Evolutionary conservation across 2,329 filamentous ascomycete genomes (phyloP), one percentile per base, ranked within the genome.

Genomic region (Ceratocystiopsis minuta): DNA sequence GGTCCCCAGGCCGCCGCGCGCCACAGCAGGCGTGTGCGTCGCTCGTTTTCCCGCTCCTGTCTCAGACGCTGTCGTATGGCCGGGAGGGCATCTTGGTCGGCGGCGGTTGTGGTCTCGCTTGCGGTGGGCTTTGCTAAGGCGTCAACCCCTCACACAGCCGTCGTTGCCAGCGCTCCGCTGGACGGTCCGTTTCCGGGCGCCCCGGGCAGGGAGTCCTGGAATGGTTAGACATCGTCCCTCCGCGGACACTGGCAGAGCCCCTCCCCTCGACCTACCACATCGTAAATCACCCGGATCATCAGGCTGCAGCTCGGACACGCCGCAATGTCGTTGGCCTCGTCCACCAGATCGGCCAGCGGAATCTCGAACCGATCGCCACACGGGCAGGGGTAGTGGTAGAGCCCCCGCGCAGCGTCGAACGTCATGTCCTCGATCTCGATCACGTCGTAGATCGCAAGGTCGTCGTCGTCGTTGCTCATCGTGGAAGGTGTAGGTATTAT

Each of bases 401-500:
- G 79, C 59, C 94, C 80, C 35, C 86, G 71, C 4, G 70, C 68
- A 38, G 76, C 65, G 60, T 95, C 86, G 59, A 75, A 95, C 54
- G 82, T 90, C 86, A 95, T 93, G 62, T 98, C 90, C 60, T 96
- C 88, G 65, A 96, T 95, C 60, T 96, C 88, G 61, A 96, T 88
- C 62, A 95, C 88, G 56, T 96, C 88, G 67, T 95, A 96, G 58
- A 94, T 83, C 51, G 80, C 76, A 44, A 80, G 60, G 32, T 63
- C 58, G 41, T 73, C 68, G 49, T 79, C 72, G 7, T 28, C 24
- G 56, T 78, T 75, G 33, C 75, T 67, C 74, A 78, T 78, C 43
- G 50, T 63, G 43, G 36, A 28, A 10, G 24, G 24, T 28, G 24
- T 28, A 10, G 24, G 24, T 28, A 10, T 10, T 28, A 28, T 28